Evolutionary conservation across 208 protist genomes (phyloP), one percentile per base, ranked within the genome.

Genomic region (Crithidia fasciculata): DNA sequence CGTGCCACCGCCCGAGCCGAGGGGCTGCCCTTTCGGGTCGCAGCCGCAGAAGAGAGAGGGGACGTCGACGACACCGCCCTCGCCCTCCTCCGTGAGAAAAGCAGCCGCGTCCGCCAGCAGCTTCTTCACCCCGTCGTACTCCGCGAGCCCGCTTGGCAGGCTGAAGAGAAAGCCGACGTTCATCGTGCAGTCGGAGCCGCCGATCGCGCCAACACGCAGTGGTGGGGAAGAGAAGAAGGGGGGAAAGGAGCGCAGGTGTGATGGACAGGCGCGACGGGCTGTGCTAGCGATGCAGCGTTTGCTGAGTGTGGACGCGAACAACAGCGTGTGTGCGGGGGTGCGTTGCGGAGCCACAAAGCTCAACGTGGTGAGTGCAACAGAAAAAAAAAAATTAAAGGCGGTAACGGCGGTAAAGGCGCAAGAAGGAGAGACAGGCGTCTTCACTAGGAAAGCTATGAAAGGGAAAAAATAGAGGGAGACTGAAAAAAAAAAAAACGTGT

Each of bases 1-100:
- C 16, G 84, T 89, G 56, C 81, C 84, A 13, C 77, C 78, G 16
- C 78, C 84, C 15, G 81, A 85, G 61, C 84, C 84, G 15, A 86
- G 78, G 10, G 60, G 75, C 49, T 16, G 41, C 7, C 57, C 73
- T 15, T 77, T 71, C 10, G 81, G 81, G 59, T 89, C 81, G 43
- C 74, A 80, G 12, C 72, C 72, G 50, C 58, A 73, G 58, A 83
- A 86, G n/a, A 86, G 36, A 5, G 39, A 36, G 3, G 58, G 63
- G 41, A 62, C 58, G 36, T 54, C 62, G 13, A 70, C 53, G 2
- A 10, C 54, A 39, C 52, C 41, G 53, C 19, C 41, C 5, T 18
- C 15, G 16, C 44, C 8, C 28, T 37, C 43, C 43, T 58, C 67
- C 13, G 41, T 12, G 5, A 55, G 36, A n/a, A 74, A 70, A 5